Evolutionary conservation across 768 basidiomycete species (phyloP).

Genomic region (Boletus bicolor): DNA sequence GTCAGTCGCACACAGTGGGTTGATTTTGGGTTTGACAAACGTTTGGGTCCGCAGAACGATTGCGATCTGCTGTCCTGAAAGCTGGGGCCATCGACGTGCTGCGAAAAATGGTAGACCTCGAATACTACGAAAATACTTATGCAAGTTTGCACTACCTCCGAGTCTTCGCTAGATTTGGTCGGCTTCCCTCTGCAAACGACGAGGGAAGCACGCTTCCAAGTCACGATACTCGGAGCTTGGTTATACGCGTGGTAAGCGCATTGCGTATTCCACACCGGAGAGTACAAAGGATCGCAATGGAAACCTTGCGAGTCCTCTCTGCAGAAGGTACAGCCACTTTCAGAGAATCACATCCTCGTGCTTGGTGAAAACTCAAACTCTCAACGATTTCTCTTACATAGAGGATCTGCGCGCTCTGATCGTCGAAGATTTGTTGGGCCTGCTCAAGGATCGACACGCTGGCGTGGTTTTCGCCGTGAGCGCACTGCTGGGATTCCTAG

Average conservation of each 20-base stretch:
- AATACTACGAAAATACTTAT: conserved; percentile 4
- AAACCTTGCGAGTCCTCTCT: conserved; percentile 12
- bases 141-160: conserved; percentile 27
- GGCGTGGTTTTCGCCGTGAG: conserved; percentile 16
- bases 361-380: neutral
- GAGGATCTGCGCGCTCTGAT: conserved; percentile 12
- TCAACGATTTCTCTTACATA: neutral
- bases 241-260: conserved; percentile 14
- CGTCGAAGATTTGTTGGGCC: conserved; percentile 6
- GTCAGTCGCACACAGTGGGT: conserved; percentile 7
- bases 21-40: neutral
- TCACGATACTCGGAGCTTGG: conserved; percentile 3
- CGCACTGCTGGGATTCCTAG: conserved; percentile 10
- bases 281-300: conserved; percentile 17
- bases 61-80: conserved; percentile 16
- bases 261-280: conserved; percentile 14
- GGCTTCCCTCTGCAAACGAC: conserved; percentile 4
- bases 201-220: neutral
- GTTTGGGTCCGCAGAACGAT: conserved; percentile 5
- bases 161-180: conserved; percentile 18
- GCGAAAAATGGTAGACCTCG: conserved; percentile 14
- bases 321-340: conserved; percentile 5
- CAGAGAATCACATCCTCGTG: neutral
- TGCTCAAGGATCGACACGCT: conserved; percentile 20
- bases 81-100: conserved; percentile 13